Base-by-base conservation (phyloP, 805 yeast genomes). In the Henningerozyma blattae region DNA sequence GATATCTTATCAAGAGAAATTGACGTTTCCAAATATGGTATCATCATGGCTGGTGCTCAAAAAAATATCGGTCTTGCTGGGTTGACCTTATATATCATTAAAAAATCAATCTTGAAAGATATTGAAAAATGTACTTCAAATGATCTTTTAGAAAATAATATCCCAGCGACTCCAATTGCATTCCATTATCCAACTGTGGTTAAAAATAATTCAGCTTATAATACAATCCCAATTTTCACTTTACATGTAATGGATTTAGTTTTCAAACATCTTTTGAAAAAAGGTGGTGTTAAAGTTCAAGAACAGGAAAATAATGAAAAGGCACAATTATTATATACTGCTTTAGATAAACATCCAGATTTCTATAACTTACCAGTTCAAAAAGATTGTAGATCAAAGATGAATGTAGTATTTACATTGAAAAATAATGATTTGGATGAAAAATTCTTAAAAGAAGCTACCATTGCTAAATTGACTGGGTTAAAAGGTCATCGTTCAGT, bases 31-130 rank as follows among this genome's bases (percentile, higher is more conserved):
- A 77, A 83, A 58, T 89, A 73, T 52, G 97, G 95, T 33, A 64
- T 86, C 18, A 77, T 91, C 41, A 77, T 87, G 73, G 98, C 95
- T 15, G 99, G 99, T 42, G 99, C 97, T 18, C 99, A 91, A 62
- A 91, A 91, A 62, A 91, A 91, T 58, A 85, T 91, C 52, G 98
- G 99, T 35, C 65, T 91, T 52, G 96, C 99, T 8, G 98, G 99
- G 26, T 72, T 91, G 43, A 80, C 96, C 13, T 68, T 91, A 41
- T 89, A 86, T 58, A 89, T 91, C 48, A 77, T 87, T 59, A 85
- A 83, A 60, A 89, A 86, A 56, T 52, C 77, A 1, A 67, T 91
- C 35, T 61, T 91, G 18, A 80, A 75, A 18, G 74, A 56, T 30
- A 56, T 56, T 34, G 34, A 43, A 2, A 42, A 74, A 43, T 75